These are phyloP conservation scores for Coemansia sp. DNA, from an alignment of 192 early-diverging fungal species.

Conservation along the genomic window DNA sequence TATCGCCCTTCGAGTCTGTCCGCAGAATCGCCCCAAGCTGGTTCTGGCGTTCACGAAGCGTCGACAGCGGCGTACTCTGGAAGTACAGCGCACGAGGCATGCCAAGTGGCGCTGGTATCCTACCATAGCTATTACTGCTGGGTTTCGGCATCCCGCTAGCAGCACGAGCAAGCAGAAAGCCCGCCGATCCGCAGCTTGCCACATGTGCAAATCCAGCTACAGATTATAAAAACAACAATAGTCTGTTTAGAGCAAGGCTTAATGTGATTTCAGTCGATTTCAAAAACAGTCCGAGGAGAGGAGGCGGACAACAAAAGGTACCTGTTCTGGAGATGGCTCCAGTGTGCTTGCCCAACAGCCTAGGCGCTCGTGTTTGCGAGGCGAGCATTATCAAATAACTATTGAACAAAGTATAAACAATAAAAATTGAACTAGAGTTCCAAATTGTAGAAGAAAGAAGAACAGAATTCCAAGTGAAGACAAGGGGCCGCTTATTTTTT, in stretches of 20 bases:
- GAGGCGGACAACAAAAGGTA: too few species aligned
- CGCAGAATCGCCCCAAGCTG: conserved; percentile 9
- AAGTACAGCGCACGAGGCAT: conserved; percentile 30
- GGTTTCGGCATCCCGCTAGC: not conserved
- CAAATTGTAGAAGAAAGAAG: conserved; percentile 5
- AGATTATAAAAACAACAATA: not conserved
- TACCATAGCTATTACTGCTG: not conserved
- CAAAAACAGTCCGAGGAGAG: too few species aligned
- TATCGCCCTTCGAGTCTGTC: not conserved
- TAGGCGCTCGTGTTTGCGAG: conserved; percentile 13
- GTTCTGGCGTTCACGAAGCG: conserved; percentile 14
- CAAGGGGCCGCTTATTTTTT: too few species aligned
- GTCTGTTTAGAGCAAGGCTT: too few species aligned
- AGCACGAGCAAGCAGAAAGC: not conserved
- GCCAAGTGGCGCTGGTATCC: not conserved
- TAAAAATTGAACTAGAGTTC: too few species aligned
- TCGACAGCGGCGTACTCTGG: conserved; percentile 29
- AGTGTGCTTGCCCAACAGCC: conserved; percentile 5
- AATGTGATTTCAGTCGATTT: too few species aligned
- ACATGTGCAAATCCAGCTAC: not conserved
- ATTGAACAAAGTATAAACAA: not conserved
- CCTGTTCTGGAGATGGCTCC: conserved; percentile 1
- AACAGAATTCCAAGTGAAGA: too few species aligned
- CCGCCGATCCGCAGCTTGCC: not conserved
- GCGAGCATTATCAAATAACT: conserved; percentile 5